These are phyloP conservation scores for Wickerhamiella dianesei DNA, from an alignment of 805 yeast genomes.

Conservation along the genomic window DNA sequence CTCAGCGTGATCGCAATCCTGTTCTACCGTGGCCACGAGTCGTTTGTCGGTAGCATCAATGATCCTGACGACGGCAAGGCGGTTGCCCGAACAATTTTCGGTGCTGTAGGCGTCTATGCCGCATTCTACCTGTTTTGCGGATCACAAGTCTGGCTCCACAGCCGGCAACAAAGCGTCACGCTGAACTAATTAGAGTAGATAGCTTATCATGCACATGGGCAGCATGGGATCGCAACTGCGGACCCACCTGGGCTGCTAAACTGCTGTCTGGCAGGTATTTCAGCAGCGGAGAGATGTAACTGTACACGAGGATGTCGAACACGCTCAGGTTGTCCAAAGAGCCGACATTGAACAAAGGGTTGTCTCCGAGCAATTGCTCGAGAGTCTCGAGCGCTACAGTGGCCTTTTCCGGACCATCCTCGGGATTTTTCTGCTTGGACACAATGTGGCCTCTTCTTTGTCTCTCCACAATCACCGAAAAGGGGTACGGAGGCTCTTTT, in stretches of 20 bases:
- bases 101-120: slow-evolving; percentile 75
- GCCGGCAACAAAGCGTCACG: slow-evolving; percentile 53
- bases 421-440: slow-evolving; percentile 2
- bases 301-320: slow-evolving; percentile 16
- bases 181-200: slow-evolving; percentile 20
- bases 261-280: slow-evolving; percentile 11
- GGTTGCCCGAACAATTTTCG: slow-evolving; percentile 80
- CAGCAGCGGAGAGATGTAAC: slow-evolving; percentile 17
- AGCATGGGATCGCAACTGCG: slow-evolving; percentile 12
- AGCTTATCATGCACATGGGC: slow-evolving; percentile 6
- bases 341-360: slow-evolving; percentile 1
- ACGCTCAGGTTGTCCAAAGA: slow-evolving; percentile 5
- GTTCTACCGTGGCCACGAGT: slow-evolving; percentile 69
- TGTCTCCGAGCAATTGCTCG: not conserved
- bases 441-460: slow-evolving; percentile 10
- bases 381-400: slow-evolving; percentile 4
- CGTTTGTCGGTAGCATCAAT: slow-evolving; percentile 79
- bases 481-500: slow-evolving; percentile 13
- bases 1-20: slow-evolving; percentile 72
- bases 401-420: slow-evolving; percentile 9
- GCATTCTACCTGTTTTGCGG: slow-evolving; percentile 83
- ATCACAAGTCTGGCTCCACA: slow-evolving; percentile 54
- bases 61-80: slow-evolving; percentile 92
- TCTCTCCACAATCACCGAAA: slow-evolving; percentile 2
- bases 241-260: slow-evolving; percentile 15